These are phyloP conservation scores for Mortierella hygrophila DNA, from an alignment of 192 early-diverging fungal species.

Conservation along the genomic window DNA sequence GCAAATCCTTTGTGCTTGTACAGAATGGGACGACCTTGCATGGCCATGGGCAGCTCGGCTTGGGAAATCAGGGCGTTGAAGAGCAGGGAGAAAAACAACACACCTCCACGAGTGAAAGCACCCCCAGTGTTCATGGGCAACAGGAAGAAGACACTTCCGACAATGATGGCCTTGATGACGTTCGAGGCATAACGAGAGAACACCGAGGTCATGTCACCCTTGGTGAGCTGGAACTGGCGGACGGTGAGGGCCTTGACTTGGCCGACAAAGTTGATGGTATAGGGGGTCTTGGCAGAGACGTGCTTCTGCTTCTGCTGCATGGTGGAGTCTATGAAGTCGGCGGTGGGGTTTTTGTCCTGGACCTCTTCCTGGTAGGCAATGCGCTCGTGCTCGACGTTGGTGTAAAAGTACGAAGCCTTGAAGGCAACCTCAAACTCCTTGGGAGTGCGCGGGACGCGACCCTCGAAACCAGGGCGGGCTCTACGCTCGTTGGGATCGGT, in stretches of 20 bases:
- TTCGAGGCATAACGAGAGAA: constrained; percentile 64
- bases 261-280: constrained; percentile 73
- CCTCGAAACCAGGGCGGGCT: constrained; percentile 66
- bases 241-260: constrained; percentile 70
- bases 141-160: constrained; percentile 77
- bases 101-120: constrained; percentile 85
- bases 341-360: constrained; percentile 23
- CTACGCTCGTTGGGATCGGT: constrained; percentile 72
- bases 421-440: constrained; percentile 75
- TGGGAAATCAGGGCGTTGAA: constrained; percentile 71
- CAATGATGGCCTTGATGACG: constrained; percentile 75
- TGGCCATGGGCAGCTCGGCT: constrained; percentile 75
- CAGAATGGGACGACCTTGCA: constrained; percentile 78
- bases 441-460: constrained; percentile 64
- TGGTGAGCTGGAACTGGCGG: constrained; percentile 75
- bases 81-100: constrained; percentile 74
- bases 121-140: constrained; percentile 69
- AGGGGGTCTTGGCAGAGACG: constrained; percentile 65
- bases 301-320: constrained; percentile 68
- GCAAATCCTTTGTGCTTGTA: constrained; percentile 86
- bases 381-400: constrained; percentile 55
- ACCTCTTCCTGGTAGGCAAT: constrained; percentile 59
- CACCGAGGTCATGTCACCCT: constrained; percentile 64
- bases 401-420: constrained; percentile 58
- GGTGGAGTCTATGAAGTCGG: constrained; percentile 63